Percentiles rank a stretch among this genome's conserved stretches.
Evolutionary conservation across 805 yeast species (phyloP).

Genomic region (Lachancea sp.): DNA sequence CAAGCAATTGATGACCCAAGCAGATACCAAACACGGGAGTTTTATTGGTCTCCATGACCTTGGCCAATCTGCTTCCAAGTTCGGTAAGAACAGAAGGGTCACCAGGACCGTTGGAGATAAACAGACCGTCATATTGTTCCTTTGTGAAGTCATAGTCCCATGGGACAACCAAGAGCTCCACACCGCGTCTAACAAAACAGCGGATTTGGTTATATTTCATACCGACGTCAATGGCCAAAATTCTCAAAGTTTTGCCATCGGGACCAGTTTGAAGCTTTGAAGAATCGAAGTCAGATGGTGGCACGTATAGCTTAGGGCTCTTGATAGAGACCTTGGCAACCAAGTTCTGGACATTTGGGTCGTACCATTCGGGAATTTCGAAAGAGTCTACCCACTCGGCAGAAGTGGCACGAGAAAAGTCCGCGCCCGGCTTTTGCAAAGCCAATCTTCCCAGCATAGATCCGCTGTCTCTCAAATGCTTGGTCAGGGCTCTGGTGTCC

Average conservation of each 20-base stretch:
- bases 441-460: slow-evolving; percentile 87
- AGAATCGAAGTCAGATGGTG: slow-evolving; percentile 41
- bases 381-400: slow-evolving; percentile 56
- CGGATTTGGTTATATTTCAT: slow-evolving; percentile 97
- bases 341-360: slow-evolving; percentile 86
- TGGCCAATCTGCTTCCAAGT: slow-evolving; percentile 54
- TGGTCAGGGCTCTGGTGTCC: slow-evolving; percentile 92
- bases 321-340: slow-evolving; percentile 84
- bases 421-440: slow-evolving; percentile 41
- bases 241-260: slow-evolving; percentile 72
- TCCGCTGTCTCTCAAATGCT: slow-evolving; percentile 86
- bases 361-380: slow-evolving; percentile 80
- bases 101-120: slow-evolving; percentile 98
- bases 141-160: slow-evolving; percentile 81
- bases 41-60: slow-evolving; percentile 54
- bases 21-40: slow-evolving; percentile 97
- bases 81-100: slow-evolving; percentile 84
- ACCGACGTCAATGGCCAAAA: slow-evolving; percentile 93
- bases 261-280: slow-evolving; percentile 48
- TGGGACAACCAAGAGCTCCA: slow-evolving; percentile 91
- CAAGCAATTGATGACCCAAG: slow-evolving; percentile 94
- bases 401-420: slow-evolving; percentile 28
- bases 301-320: slow-evolving; percentile 70
- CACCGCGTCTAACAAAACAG: slow-evolving; percentile 94
- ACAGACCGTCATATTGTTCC: slow-evolving; percentile 89